Percentiles rank a stretch among this genome's conserved stretches.
These are phyloP conservation scores for Penicillium sp. DNA, from an alignment of 2,329 filamentous ascomycete species.

Conservation along the genomic window DNA sequence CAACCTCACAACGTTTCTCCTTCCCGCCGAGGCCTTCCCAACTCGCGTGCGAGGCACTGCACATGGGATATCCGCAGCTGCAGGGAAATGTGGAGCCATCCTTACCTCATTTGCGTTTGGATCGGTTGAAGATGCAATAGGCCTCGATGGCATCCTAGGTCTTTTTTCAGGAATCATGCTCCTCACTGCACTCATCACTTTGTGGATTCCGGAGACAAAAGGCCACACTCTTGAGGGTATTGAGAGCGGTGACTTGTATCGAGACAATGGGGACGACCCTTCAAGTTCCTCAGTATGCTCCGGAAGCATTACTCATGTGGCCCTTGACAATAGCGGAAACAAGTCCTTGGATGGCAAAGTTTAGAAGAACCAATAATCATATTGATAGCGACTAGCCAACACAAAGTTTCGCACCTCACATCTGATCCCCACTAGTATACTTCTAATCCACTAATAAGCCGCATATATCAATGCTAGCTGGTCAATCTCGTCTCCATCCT, in stretches of 20 bases:
- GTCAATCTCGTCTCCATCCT: slow-evolving; percentile 61
- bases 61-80: slow-evolving; percentile 65
- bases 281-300: neutral
- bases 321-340: neutral
- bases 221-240: slow-evolving; percentile 31
- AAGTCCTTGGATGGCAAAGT: neutral
- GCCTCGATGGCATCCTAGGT: slow-evolving; percentile 24
- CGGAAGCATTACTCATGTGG: neutral
- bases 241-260: slow-evolving; percentile 12
- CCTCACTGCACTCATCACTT: slow-evolving; percentile 23
- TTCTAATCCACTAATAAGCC: slow-evolving; percentile 1
- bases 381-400: too few species aligned
- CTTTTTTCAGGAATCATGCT: slow-evolving; percentile 29
- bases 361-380: too few species aligned
- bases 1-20: slow-evolving; percentile 65
- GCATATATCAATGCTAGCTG: slow-evolving; percentile 50
- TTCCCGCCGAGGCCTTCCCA: slow-evolving; percentile 66
- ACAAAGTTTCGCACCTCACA: too few species aligned
- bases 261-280: neutral
- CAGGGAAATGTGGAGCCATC: slow-evolving; percentile 63
- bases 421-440: neutral
- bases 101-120: slow-evolving; percentile 28
- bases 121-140: slow-evolving; percentile 26
- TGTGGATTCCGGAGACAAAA: slow-evolving; percentile 35
- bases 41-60: slow-evolving; percentile 64